Conservation (phyloP, 352 stramenopile species). For the Aphanomyces invadans region DNA sequence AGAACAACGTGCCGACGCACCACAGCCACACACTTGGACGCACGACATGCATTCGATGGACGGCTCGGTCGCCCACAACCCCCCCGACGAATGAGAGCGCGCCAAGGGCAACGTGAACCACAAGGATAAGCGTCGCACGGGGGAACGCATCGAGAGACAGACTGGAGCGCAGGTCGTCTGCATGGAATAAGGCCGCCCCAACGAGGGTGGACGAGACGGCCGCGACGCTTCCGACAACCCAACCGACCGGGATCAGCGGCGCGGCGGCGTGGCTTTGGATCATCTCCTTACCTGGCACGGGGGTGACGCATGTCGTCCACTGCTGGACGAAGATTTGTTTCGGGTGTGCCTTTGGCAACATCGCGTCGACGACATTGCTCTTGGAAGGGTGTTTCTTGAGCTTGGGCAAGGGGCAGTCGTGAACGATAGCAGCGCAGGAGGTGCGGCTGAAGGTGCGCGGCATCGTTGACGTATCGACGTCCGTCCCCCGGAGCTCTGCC, state of each 20-base stretch:
- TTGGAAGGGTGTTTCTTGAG: neutral
- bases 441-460: neutral
- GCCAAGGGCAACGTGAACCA: constrained; percentile 5
- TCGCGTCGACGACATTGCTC: neutral
- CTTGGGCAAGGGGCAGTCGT: neutral
- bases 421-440: neutral
- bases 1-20: neutral
- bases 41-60: constrained; percentile 8
- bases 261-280: neutral
- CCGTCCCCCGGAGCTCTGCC: neutral
- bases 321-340: neutral
- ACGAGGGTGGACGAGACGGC: neutral
- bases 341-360: neutral
- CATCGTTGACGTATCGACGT: neutral
- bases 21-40: neutral
- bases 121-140: constrained; percentile 1
- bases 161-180: neutral
- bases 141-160: constrained; percentile 1
- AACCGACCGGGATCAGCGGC: neutral
- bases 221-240: neutral
- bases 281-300: neutral
- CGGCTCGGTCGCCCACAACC: constrained; percentile 1
- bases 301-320: constrained; percentile 8
- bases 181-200: neutral
- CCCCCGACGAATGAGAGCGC: neutral